Conservation (phyloP, 2,329 filamentous ascomycete species). For the Cercospora janseana region DNA sequence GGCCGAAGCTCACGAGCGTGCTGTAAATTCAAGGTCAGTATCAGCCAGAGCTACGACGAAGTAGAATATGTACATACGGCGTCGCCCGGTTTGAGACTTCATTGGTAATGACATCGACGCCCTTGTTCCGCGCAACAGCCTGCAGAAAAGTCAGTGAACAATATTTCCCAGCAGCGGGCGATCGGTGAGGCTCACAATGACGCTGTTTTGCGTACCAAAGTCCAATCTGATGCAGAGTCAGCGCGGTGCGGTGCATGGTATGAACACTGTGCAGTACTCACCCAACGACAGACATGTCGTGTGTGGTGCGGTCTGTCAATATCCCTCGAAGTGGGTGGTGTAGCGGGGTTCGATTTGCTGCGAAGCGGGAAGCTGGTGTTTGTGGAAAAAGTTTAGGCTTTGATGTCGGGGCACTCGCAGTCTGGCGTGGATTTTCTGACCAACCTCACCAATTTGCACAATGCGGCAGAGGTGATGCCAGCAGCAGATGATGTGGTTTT, state of each 20-base stretch:
- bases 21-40: conserved; percentile 52
- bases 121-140: conserved; percentile 94
- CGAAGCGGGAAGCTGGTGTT: conserved; percentile 4
- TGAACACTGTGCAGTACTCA: conserved; percentile 4
- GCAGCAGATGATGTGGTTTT: conserved; percentile 5
- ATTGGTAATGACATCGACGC: conserved; percentile 99
- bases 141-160: conserved; percentile 24
- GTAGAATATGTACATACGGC: conserved; percentile 68
- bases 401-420: background rate
- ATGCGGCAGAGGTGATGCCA: background rate
- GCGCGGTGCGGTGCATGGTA: conserved; percentile 3
- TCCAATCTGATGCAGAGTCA: conserved; percentile 57
- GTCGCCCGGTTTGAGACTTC: conserved; percentile 98
- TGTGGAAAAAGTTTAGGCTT: conserved; percentile 8
- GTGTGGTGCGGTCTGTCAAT: conserved; percentile 3
- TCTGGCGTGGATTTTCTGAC: background rate
- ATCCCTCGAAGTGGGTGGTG: conserved; percentile 12
- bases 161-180: background rate
- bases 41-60: conserved; percentile 19
- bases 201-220: conserved; percentile 93
- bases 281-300: conserved; percentile 19
- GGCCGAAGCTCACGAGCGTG: conserved; percentile 86
- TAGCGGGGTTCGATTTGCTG: conserved; percentile 1
- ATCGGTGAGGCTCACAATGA: conserved; percentile 54
- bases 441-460: conserved; percentile 4